Evolutionary conservation across 805 yeast genomes (phyloP).

Genomic region (Sugiyamaella qingdaonensis): DNA sequence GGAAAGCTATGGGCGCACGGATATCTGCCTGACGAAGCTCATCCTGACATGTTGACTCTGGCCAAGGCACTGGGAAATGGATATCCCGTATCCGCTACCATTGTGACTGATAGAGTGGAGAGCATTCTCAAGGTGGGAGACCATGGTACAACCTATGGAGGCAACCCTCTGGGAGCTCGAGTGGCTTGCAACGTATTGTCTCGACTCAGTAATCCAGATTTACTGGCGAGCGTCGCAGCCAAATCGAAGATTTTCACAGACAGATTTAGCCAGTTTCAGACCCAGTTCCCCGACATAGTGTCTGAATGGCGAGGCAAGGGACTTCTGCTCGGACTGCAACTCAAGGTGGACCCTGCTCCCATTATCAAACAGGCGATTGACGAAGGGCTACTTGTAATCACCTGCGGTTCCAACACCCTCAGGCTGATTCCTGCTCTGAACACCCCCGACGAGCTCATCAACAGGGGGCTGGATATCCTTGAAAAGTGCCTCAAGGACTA

Average conservation of each 20-base stretch:
- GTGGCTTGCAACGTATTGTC: conserved; percentile 74
- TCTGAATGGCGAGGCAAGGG: conserved; percentile 84
- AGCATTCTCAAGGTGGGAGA: conserved; percentile 77
- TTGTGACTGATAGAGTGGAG: conserved; percentile 79
- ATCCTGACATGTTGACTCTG: conserved; percentile 89
- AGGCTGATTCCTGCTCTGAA: conserved; percentile 91
- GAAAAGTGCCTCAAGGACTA: conserved; percentile 40
- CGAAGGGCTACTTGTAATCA: conserved; percentile 75
- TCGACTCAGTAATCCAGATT: conserved; percentile 55
- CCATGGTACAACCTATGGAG: conserved; percentile 98
- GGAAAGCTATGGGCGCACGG: conserved; percentile 94
- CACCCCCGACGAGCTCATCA: conserved; percentile 64
- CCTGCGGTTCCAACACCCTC: conserved; percentile 88
- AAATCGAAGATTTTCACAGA: conserved; percentile 56
- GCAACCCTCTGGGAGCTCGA: conserved; percentile 87
- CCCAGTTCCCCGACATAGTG: conserved; percentile 57
- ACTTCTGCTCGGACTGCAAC: conserved; percentile 77
- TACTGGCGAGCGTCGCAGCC: conserved; percentile 55
- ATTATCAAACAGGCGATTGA: conserved; percentile 71
- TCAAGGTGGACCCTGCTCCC: conserved; percentile 55
- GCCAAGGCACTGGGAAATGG: conserved; percentile 98
- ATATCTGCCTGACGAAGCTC: conserved; percentile 68
- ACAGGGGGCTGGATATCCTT: conserved; percentile 68
- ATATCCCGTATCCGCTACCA: conserved; percentile 90
- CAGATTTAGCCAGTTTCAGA: conserved; percentile 41